A percentile compares a stretch with the other conserved stretches of the same genome.
Conservation (phyloP, 768 basidiomycete genomes). For the Amanita jacksonii region DNA sequence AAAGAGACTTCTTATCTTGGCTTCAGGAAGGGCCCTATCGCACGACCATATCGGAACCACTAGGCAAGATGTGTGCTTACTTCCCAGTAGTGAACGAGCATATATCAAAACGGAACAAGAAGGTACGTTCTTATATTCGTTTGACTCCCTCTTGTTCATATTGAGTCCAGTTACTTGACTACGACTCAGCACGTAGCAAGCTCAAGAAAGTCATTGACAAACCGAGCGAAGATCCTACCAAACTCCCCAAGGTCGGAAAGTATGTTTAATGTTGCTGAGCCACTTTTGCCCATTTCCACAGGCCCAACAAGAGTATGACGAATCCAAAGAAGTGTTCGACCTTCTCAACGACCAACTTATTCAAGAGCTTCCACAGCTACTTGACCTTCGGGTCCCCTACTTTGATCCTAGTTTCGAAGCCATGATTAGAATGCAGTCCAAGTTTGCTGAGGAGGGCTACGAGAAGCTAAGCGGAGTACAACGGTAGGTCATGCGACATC, state of each 20-base stretch:
- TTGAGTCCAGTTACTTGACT: constrained; percentile 72
- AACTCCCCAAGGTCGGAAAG: constrained; percentile 64
- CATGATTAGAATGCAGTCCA: constrained; percentile 96
- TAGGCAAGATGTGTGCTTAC: constrained; percentile 95
- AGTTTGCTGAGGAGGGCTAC: constrained; percentile 97
- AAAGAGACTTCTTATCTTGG: neutral
- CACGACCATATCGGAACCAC: constrained; percentile 88
- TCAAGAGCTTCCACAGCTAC: constrained; percentile 79
- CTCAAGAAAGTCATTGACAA: constrained; percentile 87
- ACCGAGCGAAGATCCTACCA: constrained; percentile 87
- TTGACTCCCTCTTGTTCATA: neutral
- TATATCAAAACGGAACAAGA: constrained; percentile 92
- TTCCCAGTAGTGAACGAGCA: constrained; percentile 92
- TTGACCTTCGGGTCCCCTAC: constrained; percentile 94
- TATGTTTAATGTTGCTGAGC: constrained; percentile 2
- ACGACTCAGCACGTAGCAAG: constrained; percentile 86
- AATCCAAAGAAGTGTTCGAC: constrained; percentile 89
- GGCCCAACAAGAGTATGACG: constrained; percentile 96
- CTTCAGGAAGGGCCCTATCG: constrained; percentile 86
- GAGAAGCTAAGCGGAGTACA: constrained; percentile 95
- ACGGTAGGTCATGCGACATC: constrained; percentile 35
- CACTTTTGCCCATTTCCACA: constrained; percentile 19
- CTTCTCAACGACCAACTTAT: constrained; percentile 90
- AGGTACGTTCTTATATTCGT: constrained; percentile 38
- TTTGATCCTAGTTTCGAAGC: constrained; percentile 98